phyloP scores from a whole-genome alignment of 108 stramenopile genomes.

The Stephanodiscus minutulus region DNA sequence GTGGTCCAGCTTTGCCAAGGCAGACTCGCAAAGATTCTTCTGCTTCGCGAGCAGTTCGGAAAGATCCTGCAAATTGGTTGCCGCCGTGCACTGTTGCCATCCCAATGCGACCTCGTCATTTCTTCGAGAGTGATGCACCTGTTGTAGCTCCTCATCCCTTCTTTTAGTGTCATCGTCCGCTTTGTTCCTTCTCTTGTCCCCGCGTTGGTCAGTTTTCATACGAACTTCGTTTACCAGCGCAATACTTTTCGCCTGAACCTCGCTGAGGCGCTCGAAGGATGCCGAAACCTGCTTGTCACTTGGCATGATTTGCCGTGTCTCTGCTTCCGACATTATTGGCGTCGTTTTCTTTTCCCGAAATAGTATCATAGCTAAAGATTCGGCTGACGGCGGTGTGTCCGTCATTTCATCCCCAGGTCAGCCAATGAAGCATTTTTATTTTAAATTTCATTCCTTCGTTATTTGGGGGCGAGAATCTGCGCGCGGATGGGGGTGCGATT shows the following conservation, averaged over 20 bases:
- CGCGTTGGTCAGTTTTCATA: slow-evolving; percentile 25
- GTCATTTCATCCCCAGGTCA: too few relatives aligned
- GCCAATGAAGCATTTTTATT: too few relatives aligned
- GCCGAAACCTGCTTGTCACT: slow-evolving; percentile 19
- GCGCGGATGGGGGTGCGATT: slow-evolving; percentile 82
- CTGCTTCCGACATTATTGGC: neutral
- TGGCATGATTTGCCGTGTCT: neutral
- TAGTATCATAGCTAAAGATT: neutral
- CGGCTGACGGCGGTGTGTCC: neutral
- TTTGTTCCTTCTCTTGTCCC: slow-evolving; percentile 14
- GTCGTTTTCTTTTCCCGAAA: neutral
- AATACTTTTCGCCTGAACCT: slow-evolving; percentile 18
- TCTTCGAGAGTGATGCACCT: neutral
- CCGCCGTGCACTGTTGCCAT: slow-evolving; percentile 29
- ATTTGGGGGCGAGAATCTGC: too few relatives aligned
- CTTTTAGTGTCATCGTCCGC: slow-evolving; percentile 20
- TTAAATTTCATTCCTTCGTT: too few relatives aligned
- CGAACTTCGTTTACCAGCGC: slow-evolving; percentile 14
- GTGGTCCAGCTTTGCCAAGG: slow-evolving; percentile 34
- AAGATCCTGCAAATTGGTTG: slow-evolving; percentile 38
- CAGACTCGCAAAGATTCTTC: slow-evolving; percentile 23
- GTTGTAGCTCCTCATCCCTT: slow-evolving; percentile 6
- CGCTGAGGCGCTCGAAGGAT: slow-evolving; percentile 27
- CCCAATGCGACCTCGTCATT: slow-evolving; percentile 23
- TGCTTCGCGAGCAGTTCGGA: slow-evolving; percentile 28